A percentile compares a stretch with the other conserved stretches of the same genome.
Evolutionary conservation across 176 grass and related monocot genomes (phyloP).

Genomic region (Oryza nivara): DNA sequence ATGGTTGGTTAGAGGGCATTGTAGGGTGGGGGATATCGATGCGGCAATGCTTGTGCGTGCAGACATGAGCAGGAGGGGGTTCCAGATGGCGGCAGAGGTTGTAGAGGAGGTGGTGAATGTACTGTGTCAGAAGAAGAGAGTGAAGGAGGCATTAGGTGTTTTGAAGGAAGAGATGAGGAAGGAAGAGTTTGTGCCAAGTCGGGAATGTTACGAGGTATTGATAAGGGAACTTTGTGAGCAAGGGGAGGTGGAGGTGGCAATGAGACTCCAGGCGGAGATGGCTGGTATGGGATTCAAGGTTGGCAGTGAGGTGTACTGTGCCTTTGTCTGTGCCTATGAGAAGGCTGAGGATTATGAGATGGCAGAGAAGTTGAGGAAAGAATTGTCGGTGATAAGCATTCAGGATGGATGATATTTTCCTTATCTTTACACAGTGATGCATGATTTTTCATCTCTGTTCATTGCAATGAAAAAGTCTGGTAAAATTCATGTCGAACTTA

Average conservation of each 20-base stretch:
- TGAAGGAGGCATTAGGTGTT: constrained; percentile 50
- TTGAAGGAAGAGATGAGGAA: constrained; percentile 62
- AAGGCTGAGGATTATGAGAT: constrained; percentile 45
- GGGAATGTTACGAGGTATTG: constrained; percentile 47
- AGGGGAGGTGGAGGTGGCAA: constrained; percentile 59
- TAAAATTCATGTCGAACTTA: background rate
- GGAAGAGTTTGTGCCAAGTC: constrained; percentile 52
- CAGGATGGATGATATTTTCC: constrained; percentile 10
- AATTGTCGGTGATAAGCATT: constrained; percentile 44
- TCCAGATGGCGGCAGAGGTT: constrained; percentile 36
- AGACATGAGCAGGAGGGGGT: constrained; percentile 65
- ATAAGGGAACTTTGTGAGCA: constrained; percentile 54
- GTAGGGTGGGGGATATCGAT: constrained; percentile 36
- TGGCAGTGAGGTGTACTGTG: constrained; percentile 48
- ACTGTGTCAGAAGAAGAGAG: constrained; percentile 52
- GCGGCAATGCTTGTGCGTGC: constrained; percentile 53
- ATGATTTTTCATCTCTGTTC: background rate
- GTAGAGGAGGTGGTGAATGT: constrained; percentile 51
- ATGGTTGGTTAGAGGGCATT: constrained; percentile 59
- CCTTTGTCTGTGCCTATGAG: constrained; percentile 49
- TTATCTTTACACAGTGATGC: constrained; percentile 14
- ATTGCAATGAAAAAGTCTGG: constrained; percentile 17
- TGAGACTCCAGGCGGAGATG: constrained; percentile 74
- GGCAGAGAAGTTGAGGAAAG: constrained; percentile 59
- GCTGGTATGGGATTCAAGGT: constrained; percentile 59